A percentile compares a stretch with the other conserved stretches of the same genome.
These are phyloP conservation scores for Phaseolus lunatus DNA, from an alignment of 306 rosid species.

Conservation along the genomic window DNA sequence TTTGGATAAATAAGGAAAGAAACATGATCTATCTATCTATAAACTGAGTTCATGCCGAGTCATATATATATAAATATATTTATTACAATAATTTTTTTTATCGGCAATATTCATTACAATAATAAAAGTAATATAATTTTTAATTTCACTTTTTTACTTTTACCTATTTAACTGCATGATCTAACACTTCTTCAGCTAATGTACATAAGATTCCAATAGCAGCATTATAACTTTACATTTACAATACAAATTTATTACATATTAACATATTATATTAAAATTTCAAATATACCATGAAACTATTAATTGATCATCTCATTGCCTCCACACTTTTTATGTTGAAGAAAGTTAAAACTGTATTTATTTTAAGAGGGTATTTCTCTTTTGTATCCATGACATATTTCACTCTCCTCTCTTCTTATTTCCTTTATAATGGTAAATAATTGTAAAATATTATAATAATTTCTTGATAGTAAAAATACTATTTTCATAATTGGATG, in stretches of 20 bases:
- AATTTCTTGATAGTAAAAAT: not conserved
- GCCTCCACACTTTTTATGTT: not conserved
- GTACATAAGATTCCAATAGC: too few species aligned
- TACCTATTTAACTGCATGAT: too few species aligned
- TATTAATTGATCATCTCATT: not conserved
- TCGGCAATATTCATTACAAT: too few species aligned
- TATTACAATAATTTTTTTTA: too few species aligned
- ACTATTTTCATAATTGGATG: constrained; percentile 3
- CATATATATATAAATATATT: too few species aligned
- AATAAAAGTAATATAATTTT: too few species aligned
- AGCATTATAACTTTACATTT: not conserved
- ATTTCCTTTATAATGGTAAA: not conserved
- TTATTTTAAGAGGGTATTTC: not conserved
- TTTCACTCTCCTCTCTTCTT: not conserved
- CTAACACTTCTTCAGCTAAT: too few species aligned
- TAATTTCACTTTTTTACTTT: too few species aligned
- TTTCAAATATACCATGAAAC: not conserved
- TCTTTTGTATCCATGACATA: not conserved
- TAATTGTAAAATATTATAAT: not conserved
- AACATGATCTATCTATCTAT: too few species aligned
- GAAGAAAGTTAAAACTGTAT: not conserved
- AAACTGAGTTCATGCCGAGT: not conserved
- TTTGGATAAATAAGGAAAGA: too few species aligned
- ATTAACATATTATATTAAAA: not conserved
- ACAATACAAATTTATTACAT: not conserved